Evolutionary conservation across 768 basidiomycete species (phyloP).

Genomic region (Mycena polygramma): DNA sequence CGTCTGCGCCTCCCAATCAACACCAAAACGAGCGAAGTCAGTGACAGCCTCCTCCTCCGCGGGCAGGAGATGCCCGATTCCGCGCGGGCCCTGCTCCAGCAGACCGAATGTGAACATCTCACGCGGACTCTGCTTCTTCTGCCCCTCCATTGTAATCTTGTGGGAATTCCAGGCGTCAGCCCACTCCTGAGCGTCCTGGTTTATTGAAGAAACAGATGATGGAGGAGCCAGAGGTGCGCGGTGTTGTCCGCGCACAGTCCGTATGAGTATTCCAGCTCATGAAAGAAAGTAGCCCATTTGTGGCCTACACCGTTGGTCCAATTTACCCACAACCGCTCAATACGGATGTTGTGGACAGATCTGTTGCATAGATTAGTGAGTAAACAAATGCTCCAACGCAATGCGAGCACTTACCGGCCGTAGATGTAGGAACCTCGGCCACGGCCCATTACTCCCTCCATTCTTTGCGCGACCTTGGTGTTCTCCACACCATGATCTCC

Average conservation of each 20-base stretch:
- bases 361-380: background rate
- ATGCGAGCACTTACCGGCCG: slow-evolving; percentile 48
- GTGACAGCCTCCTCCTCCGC: background rate
- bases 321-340: slow-evolving; percentile 55
- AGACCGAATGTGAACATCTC: slow-evolving; percentile 13
- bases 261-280: slow-evolving; percentile 45
- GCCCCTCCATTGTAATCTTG: background rate
- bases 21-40: background rate
- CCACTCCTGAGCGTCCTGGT: background rate
- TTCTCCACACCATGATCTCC: too few relatives aligned
- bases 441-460: slow-evolving; percentile 39
- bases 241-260: slow-evolving; percentile 42
- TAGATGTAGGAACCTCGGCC: slow-evolving; percentile 51
- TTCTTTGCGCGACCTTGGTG: slow-evolving; percentile 23
- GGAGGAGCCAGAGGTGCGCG: slow-evolving; percentile 11
- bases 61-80: background rate
- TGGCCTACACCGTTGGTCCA: slow-evolving; percentile 46
- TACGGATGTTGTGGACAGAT: slow-evolving; percentile 53
- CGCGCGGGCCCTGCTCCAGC: slow-evolving; percentile 1
- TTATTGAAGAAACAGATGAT: background rate
- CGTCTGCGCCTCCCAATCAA: slow-evolving; percentile 1
- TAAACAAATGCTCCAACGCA: too few relatives aligned
- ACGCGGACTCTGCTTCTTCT: background rate
- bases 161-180: slow-evolving; percentile 12
- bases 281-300: slow-evolving; percentile 56